Conservation (phyloP, 2,329 filamentous ascomycete genomes). For the Lasiodiplodia gonubiensis region DNA sequence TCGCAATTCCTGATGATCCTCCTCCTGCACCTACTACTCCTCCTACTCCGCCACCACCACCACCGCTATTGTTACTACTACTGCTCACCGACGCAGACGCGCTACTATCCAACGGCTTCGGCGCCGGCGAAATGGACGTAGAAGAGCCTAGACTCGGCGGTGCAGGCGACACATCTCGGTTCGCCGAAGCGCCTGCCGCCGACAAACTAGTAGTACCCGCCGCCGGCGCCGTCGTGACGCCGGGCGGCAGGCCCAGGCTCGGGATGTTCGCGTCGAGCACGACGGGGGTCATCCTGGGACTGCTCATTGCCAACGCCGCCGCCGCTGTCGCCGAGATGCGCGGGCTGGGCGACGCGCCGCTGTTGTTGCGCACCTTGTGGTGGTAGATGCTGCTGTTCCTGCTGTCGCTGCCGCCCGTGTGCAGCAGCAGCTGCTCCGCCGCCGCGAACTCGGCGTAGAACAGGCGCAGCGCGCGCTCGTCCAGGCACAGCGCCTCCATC, state of each 20-base stretch:
- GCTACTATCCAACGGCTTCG: background rate
- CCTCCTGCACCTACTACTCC: background rate
- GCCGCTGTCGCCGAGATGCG: conserved; percentile 33
- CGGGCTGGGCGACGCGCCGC: conserved; percentile 47
- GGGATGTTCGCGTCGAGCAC: conserved; percentile 49
- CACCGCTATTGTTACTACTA: background rate
- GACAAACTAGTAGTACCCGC: conserved; percentile 28
- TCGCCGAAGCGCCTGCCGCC: background rate
- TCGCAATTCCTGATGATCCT: background rate
- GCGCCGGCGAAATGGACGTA: background rate
- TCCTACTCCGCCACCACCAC: background rate
- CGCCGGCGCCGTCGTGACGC: background rate
- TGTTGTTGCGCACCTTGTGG: conserved; percentile 30
- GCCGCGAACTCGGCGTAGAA: conserved; percentile 51
- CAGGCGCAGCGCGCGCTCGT: conserved; percentile 45
- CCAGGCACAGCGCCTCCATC: conserved; percentile 52
- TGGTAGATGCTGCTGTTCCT: conserved; percentile 13
- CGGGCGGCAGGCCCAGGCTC: conserved; percentile 49
- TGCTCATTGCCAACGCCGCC: conserved; percentile 27
- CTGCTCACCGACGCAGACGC: conserved; percentile 1
- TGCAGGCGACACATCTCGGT: conserved; percentile 5
- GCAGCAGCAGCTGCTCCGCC: conserved; percentile 15
- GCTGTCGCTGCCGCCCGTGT: conserved; percentile 37
- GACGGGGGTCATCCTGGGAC: conserved; percentile 32
- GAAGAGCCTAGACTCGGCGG: conserved; percentile 12